Evolutionary conservation across 768 basidiomycete species (phyloP).

Genomic region (Agaricus bisporus): DNA sequence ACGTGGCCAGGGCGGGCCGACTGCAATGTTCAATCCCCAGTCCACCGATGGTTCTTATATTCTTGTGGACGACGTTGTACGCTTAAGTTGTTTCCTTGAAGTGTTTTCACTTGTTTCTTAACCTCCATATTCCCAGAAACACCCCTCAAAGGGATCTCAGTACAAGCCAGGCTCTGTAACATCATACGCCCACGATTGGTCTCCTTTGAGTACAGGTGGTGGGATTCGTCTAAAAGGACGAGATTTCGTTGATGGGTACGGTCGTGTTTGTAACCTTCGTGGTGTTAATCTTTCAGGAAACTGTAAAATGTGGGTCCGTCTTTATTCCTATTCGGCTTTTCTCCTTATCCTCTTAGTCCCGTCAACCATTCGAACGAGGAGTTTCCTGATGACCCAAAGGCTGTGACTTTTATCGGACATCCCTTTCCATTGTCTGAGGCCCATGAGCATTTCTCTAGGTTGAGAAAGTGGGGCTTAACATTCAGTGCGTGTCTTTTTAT

Average conservation of each 20-base stretch:
- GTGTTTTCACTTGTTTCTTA: background rate
- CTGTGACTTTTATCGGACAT: slow-evolving; percentile 80
- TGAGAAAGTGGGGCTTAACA: slow-evolving; percentile 83
- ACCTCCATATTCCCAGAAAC: slow-evolving; percentile 14
- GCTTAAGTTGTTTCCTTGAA: slow-evolving; percentile 2
- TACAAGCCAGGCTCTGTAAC: slow-evolving; percentile 42
- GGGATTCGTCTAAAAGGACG: slow-evolving; percentile 57
- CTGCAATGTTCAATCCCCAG: background rate
- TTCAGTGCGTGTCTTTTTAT: slow-evolving; percentile 50
- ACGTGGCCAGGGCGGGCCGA: background rate
- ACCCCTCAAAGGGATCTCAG: slow-evolving; percentile 39
- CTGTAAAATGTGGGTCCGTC: slow-evolving; percentile 65
- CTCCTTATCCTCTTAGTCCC: slow-evolving; percentile 40
- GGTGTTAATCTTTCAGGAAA: slow-evolving; percentile 85
- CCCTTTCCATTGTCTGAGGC: slow-evolving; percentile 92
- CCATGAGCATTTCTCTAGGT: slow-evolving; percentile 71
- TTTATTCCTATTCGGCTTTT: background rate
- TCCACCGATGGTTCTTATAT: slow-evolving; percentile 6
- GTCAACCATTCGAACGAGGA: slow-evolving; percentile 57
- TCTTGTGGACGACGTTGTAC: slow-evolving; percentile 2
- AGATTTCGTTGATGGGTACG: slow-evolving; percentile 76
- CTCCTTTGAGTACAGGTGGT: slow-evolving; percentile 46
- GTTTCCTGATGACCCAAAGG: slow-evolving; percentile 60
- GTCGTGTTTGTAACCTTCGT: slow-evolving; percentile 73
- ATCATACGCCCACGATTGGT: slow-evolving; percentile 74